These are phyloP conservation scores for Brassica balearica DNA, from an alignment of 441 rosid genomes.

Conservation along the genomic window DNA sequence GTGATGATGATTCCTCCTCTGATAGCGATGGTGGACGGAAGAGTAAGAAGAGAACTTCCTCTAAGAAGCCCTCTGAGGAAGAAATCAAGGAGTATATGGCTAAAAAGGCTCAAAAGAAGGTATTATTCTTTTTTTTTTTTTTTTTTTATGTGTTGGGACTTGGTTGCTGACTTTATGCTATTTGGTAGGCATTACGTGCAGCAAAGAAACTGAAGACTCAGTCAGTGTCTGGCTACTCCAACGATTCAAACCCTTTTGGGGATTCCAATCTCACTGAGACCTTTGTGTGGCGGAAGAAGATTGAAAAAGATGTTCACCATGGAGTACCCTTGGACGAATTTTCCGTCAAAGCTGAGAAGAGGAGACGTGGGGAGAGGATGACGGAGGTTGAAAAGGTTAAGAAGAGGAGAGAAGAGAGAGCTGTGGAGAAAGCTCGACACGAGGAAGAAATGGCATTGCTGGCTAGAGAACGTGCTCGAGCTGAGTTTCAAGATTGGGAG, in stretches of 20 bases:
- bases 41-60: slow-evolving; percentile 54
- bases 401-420: slow-evolving; percentile 97
- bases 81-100: slow-evolving; percentile 71
- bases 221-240: slow-evolving; percentile 80
- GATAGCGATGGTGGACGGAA: slow-evolving; percentile 50
- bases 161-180: slow-evolving; percentile 23
- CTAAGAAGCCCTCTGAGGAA: slow-evolving; percentile 63
- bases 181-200: slow-evolving; percentile 61
- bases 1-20: slow-evolving; percentile 38
- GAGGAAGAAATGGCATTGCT: slow-evolving; percentile 95
- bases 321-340: slow-evolving; percentile 71
- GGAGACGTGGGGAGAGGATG: slow-evolving; percentile 82
- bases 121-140: slow-evolving; percentile 12
- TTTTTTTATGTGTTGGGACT: slow-evolving; percentile 15
- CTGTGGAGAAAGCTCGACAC: slow-evolving; percentile 83
- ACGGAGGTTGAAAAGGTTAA: slow-evolving; percentile 93
- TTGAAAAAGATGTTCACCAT: slow-evolving; percentile 75
- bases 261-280: slow-evolving; percentile 88
- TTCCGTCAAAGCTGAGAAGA: slow-evolving; percentile 85
- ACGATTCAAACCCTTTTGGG: slow-evolving; percentile 94
- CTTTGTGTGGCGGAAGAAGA: slow-evolving; percentile 94
- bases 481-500: slow-evolving; percentile 99
- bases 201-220: slow-evolving; percentile 83
- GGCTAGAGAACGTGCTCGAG: slow-evolving; percentile 97
- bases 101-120: slow-evolving; percentile 87